These are phyloP conservation scores for Lachnellula occidentalis DNA, from an alignment of 2,329 filamentous ascomycete species.

Conservation along the genomic window DNA sequence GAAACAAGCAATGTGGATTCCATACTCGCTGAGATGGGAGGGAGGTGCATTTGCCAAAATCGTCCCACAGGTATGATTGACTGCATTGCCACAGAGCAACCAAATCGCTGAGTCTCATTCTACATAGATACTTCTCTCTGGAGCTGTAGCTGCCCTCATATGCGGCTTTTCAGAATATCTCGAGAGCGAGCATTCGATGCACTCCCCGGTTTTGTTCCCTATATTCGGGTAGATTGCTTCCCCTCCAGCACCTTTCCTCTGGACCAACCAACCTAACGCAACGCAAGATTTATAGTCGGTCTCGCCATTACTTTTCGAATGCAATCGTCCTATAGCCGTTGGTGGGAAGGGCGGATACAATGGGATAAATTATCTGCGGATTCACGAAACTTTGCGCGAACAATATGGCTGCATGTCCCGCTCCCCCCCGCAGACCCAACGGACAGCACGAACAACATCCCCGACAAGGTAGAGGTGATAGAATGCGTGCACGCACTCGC, in stretches of 20 bases:
- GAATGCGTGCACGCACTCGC: constrained; percentile 5
- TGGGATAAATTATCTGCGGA: constrained; percentile 14
- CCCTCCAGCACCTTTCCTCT: background rate
- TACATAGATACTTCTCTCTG: constrained; percentile 10
- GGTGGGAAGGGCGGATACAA: constrained; percentile 15
- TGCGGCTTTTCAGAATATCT: constrained; percentile 1
- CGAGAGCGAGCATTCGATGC: constrained; percentile 7
- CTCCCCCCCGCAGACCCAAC: background rate
- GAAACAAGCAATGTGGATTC: constrained; percentile 8
- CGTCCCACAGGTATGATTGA: constrained; percentile 11
- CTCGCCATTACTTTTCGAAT: constrained; percentile 16
- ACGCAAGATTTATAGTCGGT: constrained; percentile 13
- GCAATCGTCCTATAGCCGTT: constrained; percentile 15
- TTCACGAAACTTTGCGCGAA: constrained; percentile 14
- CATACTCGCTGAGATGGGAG: constrained; percentile 13
- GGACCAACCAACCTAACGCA: background rate
- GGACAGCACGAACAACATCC: background rate
- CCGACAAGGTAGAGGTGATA: constrained; percentile 4
- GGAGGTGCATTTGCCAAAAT: constrained; percentile 8
- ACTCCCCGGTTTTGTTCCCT: constrained; percentile 13
- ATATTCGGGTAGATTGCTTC: constrained; percentile 8
- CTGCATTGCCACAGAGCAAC: background rate
- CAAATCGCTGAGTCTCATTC: background rate
- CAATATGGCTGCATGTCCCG: constrained; percentile 14
- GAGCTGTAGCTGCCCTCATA: constrained; percentile 4